Conservation (phyloP, 768 basidiomycete species). For the Saitozyma podzolica region DNA sequence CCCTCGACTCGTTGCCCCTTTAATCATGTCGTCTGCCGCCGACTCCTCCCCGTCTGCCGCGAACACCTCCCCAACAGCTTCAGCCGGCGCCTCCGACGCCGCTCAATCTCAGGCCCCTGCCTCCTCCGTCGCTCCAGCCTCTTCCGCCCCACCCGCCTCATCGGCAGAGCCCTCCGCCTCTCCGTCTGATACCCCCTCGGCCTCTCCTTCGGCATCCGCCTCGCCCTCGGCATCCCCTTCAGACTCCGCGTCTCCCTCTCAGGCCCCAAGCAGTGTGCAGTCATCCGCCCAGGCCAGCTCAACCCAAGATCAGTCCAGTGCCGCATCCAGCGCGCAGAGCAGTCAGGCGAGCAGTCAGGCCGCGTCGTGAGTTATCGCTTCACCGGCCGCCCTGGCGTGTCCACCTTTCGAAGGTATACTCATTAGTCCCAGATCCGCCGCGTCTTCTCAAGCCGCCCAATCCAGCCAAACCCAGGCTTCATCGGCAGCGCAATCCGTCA, state of each 20-base stretch:
- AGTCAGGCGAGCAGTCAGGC: too few species aligned
- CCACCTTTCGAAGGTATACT: too few species aligned
- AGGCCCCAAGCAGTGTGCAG: background rate
- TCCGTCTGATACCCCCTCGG: background rate
- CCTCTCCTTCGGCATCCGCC: constrained; percentile 1
- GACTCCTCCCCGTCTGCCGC: constrained; percentile 1
- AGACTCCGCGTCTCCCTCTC: constrained; percentile 7
- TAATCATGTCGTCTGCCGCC: background rate
- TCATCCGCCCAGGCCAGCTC: too few species aligned
- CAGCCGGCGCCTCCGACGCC: constrained; percentile 1
- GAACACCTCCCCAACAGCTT: background rate
- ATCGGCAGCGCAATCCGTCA: constrained; percentile 2
- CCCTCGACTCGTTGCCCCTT: too few species aligned
- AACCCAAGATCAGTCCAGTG: too few species aligned
- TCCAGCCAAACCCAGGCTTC: constrained; percentile 1
- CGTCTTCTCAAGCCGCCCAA: too few species aligned
- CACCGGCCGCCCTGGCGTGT: background rate
- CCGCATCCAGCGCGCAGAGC: too few species aligned
- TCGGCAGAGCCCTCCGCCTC: constrained; percentile 9
- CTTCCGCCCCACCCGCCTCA: constrained; percentile 8
- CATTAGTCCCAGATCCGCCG: too few species aligned
- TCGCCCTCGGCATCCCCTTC: constrained; percentile 4
- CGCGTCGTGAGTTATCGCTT: constrained; percentile 3
- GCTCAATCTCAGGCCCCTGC: constrained; percentile 4
- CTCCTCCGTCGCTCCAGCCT: background rate